Evolutionary conservation across 2,329 filamentous ascomycete species (phyloP), one percentile per base, ranked within the genome.

Genomic region (Microsporum canis): DNA sequence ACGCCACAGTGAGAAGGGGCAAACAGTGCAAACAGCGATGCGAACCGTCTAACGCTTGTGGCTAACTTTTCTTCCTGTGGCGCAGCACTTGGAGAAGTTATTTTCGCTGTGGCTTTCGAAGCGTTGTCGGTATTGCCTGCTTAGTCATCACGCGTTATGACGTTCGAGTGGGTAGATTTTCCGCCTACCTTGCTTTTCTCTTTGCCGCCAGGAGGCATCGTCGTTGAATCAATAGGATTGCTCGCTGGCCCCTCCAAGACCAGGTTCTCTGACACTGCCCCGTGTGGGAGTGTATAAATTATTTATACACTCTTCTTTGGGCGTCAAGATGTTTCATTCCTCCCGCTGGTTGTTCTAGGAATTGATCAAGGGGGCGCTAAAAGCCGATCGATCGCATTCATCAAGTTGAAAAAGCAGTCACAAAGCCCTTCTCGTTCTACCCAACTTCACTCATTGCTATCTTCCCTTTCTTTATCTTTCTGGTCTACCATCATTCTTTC

Each of bases 231-330:
- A 55, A 55, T 55, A 34, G n/a, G 49, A 34, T 7, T 31, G 49
- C 49, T n/a, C 49, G 33, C 49, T n/a, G 49, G 49, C 12, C 1
- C 10, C 33, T 36, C 33, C 31, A 34, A 5, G 31, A 6, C 31
- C 49, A 55, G 31, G 49, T 34, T 55, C 49, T 55, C 31, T 36
- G 49, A 55, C 49, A 36, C 49, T 55, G 49, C 49, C 49, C 49
- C 14, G 31, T 31, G 49, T 17, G 49, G 29, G 27, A 29, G 45
- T 14, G 27, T 6, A 3, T 23, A 6, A 34, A n/a, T n/a, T 55
- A 55, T 55, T 31, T 36, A 36, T 36, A 36, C 49, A 55, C 49
- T 29, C 31, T 31, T 34, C 49, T 43, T 14, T 5, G 31, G 31
- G 49, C 31, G 49, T 55, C 49, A 36, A 36, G 29, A 55, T 55